These are phyloP conservation scores for Wickerhamomyces queroliae DNA, from an alignment of 805 yeast species.

Conservation along the genomic window DNA sequence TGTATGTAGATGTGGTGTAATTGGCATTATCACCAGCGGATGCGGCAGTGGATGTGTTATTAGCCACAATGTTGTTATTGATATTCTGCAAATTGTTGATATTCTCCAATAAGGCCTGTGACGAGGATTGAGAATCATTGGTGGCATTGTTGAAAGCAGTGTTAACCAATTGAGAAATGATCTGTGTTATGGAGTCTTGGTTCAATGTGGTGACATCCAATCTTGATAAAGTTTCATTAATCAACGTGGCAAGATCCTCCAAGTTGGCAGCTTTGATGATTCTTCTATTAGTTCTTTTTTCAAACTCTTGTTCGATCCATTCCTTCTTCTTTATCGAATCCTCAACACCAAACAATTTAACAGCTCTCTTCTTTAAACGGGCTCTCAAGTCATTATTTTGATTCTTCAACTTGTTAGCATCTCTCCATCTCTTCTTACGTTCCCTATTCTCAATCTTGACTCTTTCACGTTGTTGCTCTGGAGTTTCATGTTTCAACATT, in stretches of 20 bases:
- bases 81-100: too few relatives aligned
- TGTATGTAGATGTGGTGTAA: background rate
- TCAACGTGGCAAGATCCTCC: slow-evolving; percentile 22
- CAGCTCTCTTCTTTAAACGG: slow-evolving; percentile 71
- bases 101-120: too few relatives aligned
- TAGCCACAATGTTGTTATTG: background rate
- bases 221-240: slow-evolving; percentile 24
- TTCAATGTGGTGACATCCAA: slow-evolving; percentile 45
- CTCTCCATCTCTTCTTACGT: slow-evolving; percentile 81
- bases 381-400: slow-evolving; percentile 83
- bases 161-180: slow-evolving; percentile 20
- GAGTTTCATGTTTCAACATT: slow-evolving; percentile 18
- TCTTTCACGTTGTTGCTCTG: slow-evolving; percentile 41
- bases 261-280: slow-evolving; percentile 34
- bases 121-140: too few relatives aligned
- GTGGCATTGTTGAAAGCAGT: slow-evolving; percentile 8
- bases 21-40: background rate
- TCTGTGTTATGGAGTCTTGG: slow-evolving; percentile 21
- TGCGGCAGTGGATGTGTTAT: too few relatives aligned
- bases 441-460: slow-evolving; percentile 65
- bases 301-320: slow-evolving; percentile 78
- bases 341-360: slow-evolving; percentile 53
- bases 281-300: slow-evolving; percentile 56
- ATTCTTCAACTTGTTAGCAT: slow-evolving; percentile 70
- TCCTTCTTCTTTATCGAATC: slow-evolving; percentile 47